Percentiles rank a stretch among this genome's conserved stretches.
These are phyloP conservation scores for Suillus variegatus DNA, from an alignment of 768 basidiomycete genomes.

Conservation along the genomic window DNA sequence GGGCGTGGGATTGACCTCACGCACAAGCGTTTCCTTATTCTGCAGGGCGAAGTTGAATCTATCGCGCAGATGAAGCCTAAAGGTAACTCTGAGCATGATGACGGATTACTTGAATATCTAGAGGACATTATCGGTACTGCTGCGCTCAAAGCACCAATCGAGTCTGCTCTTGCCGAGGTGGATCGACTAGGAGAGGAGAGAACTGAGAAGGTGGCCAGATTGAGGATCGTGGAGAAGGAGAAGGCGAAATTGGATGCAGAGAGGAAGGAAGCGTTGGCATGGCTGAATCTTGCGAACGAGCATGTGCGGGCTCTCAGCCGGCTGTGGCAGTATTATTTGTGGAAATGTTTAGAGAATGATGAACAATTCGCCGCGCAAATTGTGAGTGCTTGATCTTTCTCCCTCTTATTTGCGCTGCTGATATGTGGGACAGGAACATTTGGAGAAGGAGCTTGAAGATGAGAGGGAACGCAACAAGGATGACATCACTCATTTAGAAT, in stretches of 20 bases:
- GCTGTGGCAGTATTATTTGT: conserved; percentile 82
- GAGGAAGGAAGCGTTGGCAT: conserved; percentile 91
- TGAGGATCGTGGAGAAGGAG: conserved; percentile 91
- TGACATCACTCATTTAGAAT: conserved; percentile 72
- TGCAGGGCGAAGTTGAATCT: conserved; percentile 98
- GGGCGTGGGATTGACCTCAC: conserved; percentile 95
- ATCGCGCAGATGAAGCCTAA: conserved; percentile 99
- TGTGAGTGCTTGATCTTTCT: conserved; percentile 42
- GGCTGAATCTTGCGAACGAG: conserved; percentile 80
- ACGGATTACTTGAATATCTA: conserved; percentile 94
- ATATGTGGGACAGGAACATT: conserved; percentile 44
- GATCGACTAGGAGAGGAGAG: conserved; percentile 85
- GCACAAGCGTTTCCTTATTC: conserved; percentile 96
- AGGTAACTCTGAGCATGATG: conserved; percentile 89
- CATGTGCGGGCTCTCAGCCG: conserved; percentile 70
- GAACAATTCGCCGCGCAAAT: conserved; percentile 56
- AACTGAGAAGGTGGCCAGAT: conserved; percentile 77
- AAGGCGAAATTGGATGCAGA: conserved; percentile 83
- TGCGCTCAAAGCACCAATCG: conserved; percentile 86
- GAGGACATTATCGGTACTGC: conserved; percentile 99
- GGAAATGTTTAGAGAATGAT: conserved; percentile 67
- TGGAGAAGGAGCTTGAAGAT: conserved; percentile 59
- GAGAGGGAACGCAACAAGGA: conserved; percentile 80
- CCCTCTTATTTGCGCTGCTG: neutral
- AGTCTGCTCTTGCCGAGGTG: conserved; percentile 76